phyloP scores from a whole-genome alignment of 495 filamentous ascomycete genomes.

The Penicillium tannophilum region DNA sequence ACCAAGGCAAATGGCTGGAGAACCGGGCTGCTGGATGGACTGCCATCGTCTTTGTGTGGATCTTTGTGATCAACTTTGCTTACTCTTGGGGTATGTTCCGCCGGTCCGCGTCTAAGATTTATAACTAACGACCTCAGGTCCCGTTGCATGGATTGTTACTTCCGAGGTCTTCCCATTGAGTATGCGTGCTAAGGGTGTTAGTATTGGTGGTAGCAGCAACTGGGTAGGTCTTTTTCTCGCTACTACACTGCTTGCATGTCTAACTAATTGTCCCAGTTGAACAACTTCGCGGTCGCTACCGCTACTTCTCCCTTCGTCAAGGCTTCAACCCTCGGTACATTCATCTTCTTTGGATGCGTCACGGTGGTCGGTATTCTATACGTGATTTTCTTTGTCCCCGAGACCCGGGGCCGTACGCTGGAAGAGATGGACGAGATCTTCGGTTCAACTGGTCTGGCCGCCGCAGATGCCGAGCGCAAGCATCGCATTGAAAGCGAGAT shows the following conservation, averaged over 20 bases:
- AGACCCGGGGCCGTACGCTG: conserved; percentile 58
- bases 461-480: conserved; percentile 34
- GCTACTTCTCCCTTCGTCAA: conserved; percentile 42
- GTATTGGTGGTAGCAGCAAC: conserved; percentile 43
- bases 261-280: conserved; percentile 44
- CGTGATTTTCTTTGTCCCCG: conserved; percentile 55
- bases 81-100: conserved; percentile 42
- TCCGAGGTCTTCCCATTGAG: conserved; percentile 49
- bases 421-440: conserved; percentile 61
- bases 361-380: conserved; percentile 51
- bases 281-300: conserved; percentile 49
- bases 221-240: conserved; percentile 31
- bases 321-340: conserved; percentile 39
- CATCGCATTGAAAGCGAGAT: conserved; percentile 38
- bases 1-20: conserved; percentile 30
- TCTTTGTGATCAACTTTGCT: conserved; percentile 48
- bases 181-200: conserved; percentile 50
- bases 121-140: conserved; percentile 23
- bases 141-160: conserved; percentile 47
- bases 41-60: conserved; percentile 46
- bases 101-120: not conserved
- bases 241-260: not conserved
- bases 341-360: conserved; percentile 51
- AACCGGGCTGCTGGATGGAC: conserved; percentile 42
- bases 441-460: conserved; percentile 37